Conservation (phyloP, 306 rosid species). For the Albizia julibrissin region DNA sequence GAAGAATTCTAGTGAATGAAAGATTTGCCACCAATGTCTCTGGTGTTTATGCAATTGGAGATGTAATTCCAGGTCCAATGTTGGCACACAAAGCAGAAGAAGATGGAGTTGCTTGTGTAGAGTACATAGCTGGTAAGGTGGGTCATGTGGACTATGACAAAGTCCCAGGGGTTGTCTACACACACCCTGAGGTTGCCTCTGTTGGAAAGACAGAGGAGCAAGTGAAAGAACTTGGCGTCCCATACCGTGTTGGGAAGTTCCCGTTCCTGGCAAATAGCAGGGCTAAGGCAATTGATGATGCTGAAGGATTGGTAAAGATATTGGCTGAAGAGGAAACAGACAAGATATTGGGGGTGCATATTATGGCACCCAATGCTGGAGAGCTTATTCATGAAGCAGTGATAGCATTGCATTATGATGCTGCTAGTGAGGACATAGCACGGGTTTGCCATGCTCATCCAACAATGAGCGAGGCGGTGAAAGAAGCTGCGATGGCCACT, state of each 20-base stretch:
- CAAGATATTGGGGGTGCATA: constrained; percentile 97
- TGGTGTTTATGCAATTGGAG: constrained; percentile 91
- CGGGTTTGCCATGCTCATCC: constrained; percentile 99
- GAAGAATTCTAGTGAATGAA: constrained; percentile 80
- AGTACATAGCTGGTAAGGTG: constrained; percentile 90
- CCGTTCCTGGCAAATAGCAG: constrained; percentile 97
- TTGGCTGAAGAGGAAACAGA: constrained; percentile 93
- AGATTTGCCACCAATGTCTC: constrained; percentile 76
- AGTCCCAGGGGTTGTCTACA: constrained; percentile 98
- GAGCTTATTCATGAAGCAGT: constrained; percentile 98
- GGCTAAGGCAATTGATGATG: constrained; percentile 95
- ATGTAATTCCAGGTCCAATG: constrained; percentile 98
- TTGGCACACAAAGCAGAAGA: constrained; percentile 99
- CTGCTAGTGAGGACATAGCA: constrained; percentile 94
- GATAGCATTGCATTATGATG: constrained; percentile 85
- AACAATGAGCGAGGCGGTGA: constrained; percentile 96
- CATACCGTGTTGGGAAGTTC: constrained; percentile 91
- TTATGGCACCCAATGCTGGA: constrained; percentile 96
- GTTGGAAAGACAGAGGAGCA: constrained; percentile 99
- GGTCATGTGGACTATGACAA: constrained; percentile 99
- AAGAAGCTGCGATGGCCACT: constrained; percentile 99
- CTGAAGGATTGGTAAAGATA: constrained; percentile 94
- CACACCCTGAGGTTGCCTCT: constrained; percentile 91
- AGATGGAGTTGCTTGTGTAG: constrained; percentile 98
- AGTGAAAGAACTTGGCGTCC: constrained; percentile 72